These are phyloP conservation scores for Epichloe amarillans DNA, from an alignment of 2,329 filamentous ascomycete genomes.

Conservation along the genomic window DNA sequence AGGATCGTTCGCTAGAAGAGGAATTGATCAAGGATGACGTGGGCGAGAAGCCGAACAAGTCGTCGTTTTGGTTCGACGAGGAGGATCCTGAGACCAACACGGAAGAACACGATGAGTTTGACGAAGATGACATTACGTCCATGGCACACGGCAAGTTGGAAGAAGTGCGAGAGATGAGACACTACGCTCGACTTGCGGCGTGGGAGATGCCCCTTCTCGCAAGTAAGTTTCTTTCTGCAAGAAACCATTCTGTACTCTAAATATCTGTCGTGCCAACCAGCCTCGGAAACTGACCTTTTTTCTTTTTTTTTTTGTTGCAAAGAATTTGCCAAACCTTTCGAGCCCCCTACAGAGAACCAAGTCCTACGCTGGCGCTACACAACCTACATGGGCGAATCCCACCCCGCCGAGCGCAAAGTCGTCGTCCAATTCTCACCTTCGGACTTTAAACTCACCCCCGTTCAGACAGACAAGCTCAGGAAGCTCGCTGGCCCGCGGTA, in stretches of 20 bases:
- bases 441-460: constrained; percentile 56
- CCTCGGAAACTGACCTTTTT: not conserved
- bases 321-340: constrained; percentile 78
- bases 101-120: constrained; percentile 48
- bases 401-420: constrained; percentile 86
- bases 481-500: constrained; percentile 79
- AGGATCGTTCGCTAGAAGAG: constrained; percentile 20
- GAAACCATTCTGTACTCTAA: not conserved
- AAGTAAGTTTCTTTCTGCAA: constrained; percentile 44
- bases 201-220: constrained; percentile 93
- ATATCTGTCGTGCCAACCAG: too few relatives aligned
- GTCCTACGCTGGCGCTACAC: constrained; percentile 93
- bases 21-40: constrained; percentile 18
- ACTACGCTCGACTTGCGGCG: constrained; percentile 74
- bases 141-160: constrained; percentile 80
- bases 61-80: constrained; percentile 35
- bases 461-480: constrained; percentile 66
- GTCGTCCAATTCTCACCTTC: constrained; percentile 74
- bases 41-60: constrained; percentile 21
- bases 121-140: constrained; percentile 72
- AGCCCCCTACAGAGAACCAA: constrained; percentile 52
- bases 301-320: too few relatives aligned
- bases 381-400: constrained; percentile 85
- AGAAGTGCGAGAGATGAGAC: constrained; percentile 72
- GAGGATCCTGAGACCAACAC: constrained; percentile 34